Evolutionary conservation across 306 rosid genomes (phyloP).

Genomic region (Citrullus amarus): DNA sequence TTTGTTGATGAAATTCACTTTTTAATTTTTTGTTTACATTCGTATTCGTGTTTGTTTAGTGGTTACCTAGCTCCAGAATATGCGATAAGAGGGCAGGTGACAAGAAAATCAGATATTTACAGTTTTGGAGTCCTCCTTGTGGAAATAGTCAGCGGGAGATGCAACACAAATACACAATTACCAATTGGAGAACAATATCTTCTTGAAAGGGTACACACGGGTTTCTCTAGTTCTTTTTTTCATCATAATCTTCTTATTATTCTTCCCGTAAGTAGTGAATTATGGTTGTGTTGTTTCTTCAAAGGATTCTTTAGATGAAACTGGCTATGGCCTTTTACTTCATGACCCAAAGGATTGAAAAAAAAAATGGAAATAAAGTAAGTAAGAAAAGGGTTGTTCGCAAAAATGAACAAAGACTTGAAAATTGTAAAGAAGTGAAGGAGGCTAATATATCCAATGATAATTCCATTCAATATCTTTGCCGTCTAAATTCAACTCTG

Average conservation of each 20-base stretch:
- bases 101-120: slow-evolving; percentile 78
- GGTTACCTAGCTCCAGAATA: slow-evolving; percentile 98
- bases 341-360: background rate
- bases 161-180: slow-evolving; percentile 58
- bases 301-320: background rate
- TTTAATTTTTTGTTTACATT: background rate
- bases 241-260: background rate
- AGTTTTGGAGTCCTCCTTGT: slow-evolving; percentile 84
- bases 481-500: background rate
- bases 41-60: slow-evolving; percentile 31
- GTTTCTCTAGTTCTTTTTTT: background rate
- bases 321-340: background rate
- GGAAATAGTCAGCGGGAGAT: slow-evolving; percentile 81
- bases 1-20: background rate
- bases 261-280: background rate
- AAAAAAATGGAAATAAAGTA: no score
- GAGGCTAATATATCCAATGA: background rate
- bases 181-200: slow-evolving; percentile 67
- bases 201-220: slow-evolving; percentile 61
- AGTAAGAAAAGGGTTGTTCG: background rate
- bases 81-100: slow-evolving; percentile 73
- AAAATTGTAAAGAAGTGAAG: background rate
- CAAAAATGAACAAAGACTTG: background rate
- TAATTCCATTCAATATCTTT: background rate
- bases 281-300: background rate